These are phyloP conservation scores for Russula compacta DNA, from an alignment of 768 basidiomycete genomes.

Conservation along the genomic window DNA sequence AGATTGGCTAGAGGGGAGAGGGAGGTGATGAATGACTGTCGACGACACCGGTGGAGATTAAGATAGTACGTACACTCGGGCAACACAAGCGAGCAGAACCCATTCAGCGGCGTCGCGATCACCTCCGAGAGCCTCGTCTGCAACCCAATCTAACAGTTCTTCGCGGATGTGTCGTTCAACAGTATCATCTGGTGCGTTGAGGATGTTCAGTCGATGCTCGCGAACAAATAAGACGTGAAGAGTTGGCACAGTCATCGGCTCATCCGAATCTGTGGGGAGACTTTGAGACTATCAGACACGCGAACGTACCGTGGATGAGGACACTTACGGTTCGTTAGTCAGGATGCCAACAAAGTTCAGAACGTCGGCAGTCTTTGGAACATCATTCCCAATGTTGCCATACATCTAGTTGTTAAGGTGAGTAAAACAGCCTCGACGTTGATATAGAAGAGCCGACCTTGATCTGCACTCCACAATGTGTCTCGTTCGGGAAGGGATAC, in stretches of 20 bases:
- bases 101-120: slow-evolving; percentile 67
- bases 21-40: not conserved
- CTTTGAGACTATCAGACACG: slow-evolving; percentile 22
- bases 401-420: slow-evolving; percentile 43
- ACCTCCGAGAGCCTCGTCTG: slow-evolving; percentile 56
- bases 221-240: slow-evolving; percentile 58
- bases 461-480: slow-evolving; percentile 63
- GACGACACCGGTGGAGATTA: not conserved
- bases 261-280: slow-evolving; percentile 28
- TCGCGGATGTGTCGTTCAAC: slow-evolving; percentile 31
- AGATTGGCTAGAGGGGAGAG: slow-evolving; percentile 42
- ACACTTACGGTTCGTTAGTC: slow-evolving; percentile 51
- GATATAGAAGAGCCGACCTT: slow-evolving; percentile 38
- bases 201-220: slow-evolving; percentile 30
- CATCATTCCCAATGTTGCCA: slow-evolving; percentile 34
- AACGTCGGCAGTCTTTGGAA: slow-evolving; percentile 52
- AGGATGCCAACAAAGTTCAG: slow-evolving; percentile 68
- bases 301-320: not conserved
- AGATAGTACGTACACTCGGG: slow-evolving; percentile 47
- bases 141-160: slow-evolving; percentile 65
- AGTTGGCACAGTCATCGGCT: slow-evolving; percentile 42
- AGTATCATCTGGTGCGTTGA: slow-evolving; percentile 12
- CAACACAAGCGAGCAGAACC: slow-evolving; percentile 51
- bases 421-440: not conserved
- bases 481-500: slow-evolving; percentile 43